phyloP scores from a whole-genome alignment of 106 monocot species.

The Dioscorea alata region DNA sequence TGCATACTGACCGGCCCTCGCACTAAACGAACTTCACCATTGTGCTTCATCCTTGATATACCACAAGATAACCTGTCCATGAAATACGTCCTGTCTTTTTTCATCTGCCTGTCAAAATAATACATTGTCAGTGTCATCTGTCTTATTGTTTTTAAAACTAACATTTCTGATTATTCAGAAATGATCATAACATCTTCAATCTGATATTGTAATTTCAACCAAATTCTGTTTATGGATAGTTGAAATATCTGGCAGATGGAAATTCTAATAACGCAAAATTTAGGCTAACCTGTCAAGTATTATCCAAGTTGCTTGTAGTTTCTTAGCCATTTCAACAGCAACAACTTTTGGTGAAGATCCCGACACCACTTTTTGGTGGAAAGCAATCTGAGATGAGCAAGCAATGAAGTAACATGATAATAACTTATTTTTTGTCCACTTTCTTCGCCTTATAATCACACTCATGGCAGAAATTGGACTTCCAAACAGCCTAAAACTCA shows the following conservation, averaged over 20 bases:
- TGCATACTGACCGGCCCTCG: constrained; percentile 8
- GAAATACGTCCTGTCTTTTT: constrained; percentile 38
- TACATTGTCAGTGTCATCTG: too few species aligned
- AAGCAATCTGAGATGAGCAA: constrained; percentile 20
- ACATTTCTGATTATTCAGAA: too few species aligned
- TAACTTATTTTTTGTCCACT: too few species aligned
- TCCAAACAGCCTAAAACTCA: too few species aligned
- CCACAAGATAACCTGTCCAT: constrained; percentile 41
- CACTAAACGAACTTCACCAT: constrained; percentile 18
- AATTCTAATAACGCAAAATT: too few species aligned
- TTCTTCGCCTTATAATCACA: too few species aligned
- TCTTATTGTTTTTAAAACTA: too few species aligned
- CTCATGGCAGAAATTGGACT: too few species aligned
- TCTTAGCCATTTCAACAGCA: constrained; percentile 24
- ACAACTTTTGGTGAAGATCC: constrained; percentile 33
- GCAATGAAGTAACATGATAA: background rate
- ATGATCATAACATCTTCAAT: too few species aligned
- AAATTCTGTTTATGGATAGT: too few species aligned
- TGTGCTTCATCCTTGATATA: constrained; percentile 34
- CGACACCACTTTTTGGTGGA: constrained; percentile 17
- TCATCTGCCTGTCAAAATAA: constrained; percentile 30
- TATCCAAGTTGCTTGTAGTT: constrained; percentile 39
- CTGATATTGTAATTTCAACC: too few species aligned
- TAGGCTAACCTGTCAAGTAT: constrained; percentile 35
- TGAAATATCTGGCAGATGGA: too few species aligned